Evolutionary conservation across 345 rosid species (phyloP).

Genomic region (Toxicodendron radicans): DNA sequence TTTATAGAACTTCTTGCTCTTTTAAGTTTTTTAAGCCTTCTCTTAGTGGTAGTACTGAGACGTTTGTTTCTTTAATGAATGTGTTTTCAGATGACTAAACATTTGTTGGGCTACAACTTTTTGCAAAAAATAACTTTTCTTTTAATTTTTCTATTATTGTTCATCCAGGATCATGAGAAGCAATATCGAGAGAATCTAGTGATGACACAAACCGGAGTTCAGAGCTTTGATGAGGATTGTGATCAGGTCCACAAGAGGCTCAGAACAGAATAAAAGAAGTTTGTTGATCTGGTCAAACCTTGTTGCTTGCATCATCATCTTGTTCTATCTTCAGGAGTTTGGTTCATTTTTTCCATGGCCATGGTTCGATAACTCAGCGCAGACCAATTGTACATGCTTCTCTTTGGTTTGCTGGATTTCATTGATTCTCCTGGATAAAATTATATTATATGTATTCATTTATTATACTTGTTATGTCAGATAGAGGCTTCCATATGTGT

Average conservation of each 20-base stretch:
- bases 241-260: constrained; percentile 47
- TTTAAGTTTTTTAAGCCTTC: not conserved
- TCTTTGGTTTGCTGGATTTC: constrained; percentile 25
- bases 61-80: not conserved
- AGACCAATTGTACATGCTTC: constrained; percentile 41
- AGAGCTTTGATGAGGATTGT: constrained; percentile 33
- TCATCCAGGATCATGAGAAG: constrained; percentile 39
- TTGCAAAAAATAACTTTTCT: not conserved
- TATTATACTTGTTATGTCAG: constrained; percentile 3
- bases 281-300: constrained; percentile 14
- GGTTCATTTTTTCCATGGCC: constrained; percentile 23
- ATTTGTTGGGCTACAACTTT: not conserved
- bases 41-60: not conserved
- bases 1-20: not conserved
- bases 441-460: constrained; percentile 20
- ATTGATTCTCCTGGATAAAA: constrained; percentile 2
- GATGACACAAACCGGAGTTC: constrained; percentile 36
- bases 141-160: not conserved
- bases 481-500: constrained; percentile 27
- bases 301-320: constrained; percentile 14
- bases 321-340: constrained; percentile 5
- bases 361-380: constrained; percentile 16
- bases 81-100: not conserved
- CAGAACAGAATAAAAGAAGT: constrained; percentile 38
- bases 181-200: constrained; percentile 32